These are phyloP conservation scores for Yamadazyma takamatsuzukensis DNA, from an alignment of 805 yeast species.

Conservation along the genomic window DNA sequence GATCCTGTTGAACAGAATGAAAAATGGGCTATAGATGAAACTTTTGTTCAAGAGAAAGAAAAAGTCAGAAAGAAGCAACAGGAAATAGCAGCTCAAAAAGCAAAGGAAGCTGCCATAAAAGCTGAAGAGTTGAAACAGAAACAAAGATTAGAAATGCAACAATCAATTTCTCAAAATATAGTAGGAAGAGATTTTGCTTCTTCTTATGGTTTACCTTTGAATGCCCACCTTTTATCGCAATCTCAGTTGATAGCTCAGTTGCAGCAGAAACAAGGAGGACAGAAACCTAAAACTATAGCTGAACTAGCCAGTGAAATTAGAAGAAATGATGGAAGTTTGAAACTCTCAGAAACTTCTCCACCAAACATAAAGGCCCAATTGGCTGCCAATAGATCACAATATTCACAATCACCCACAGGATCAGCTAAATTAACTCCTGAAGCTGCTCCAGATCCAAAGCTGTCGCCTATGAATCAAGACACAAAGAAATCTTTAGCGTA, in stretches of 20 bases:
- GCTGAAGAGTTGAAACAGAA: slow-evolving; percentile 50
- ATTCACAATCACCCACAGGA: slow-evolving; percentile 16
- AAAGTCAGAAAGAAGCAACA: slow-evolving; percentile 60
- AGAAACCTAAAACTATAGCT: slow-evolving; percentile 37
- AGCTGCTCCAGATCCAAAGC: slow-evolving; percentile 1
- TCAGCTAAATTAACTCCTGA: slow-evolving; percentile 11
- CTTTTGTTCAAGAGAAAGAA: slow-evolving; percentile 78
- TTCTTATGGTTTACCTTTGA: slow-evolving; percentile 19
- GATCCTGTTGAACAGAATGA: slow-evolving; percentile 66
- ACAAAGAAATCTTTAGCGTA: slow-evolving; percentile 75
- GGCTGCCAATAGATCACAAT: slow-evolving; percentile 41
- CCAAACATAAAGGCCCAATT: slow-evolving; percentile 41
- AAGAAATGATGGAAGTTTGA: slow-evolving; percentile 28
- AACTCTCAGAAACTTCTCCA: slow-evolving; percentile 23
- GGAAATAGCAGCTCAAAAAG: slow-evolving; percentile 59
- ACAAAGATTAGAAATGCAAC: slow-evolving; percentile 32
- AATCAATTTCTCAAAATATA: slow-evolving; percentile 20
- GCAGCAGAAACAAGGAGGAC: slow-evolving; percentile 18
- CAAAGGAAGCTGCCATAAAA: slow-evolving; percentile 51
- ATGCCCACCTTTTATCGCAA: slow-evolving; percentile 14
- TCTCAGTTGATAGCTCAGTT: slow-evolving; percentile 19
- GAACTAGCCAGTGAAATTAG: slow-evolving; percentile 40
- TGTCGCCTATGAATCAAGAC: slow-evolving; percentile 46
- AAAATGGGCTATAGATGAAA: slow-evolving; percentile 91
- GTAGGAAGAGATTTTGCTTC: slow-evolving; percentile 22